Base-by-base conservation (phyloP, 306 rosid genomes). In the Pyrus bretschneideri region DNA sequence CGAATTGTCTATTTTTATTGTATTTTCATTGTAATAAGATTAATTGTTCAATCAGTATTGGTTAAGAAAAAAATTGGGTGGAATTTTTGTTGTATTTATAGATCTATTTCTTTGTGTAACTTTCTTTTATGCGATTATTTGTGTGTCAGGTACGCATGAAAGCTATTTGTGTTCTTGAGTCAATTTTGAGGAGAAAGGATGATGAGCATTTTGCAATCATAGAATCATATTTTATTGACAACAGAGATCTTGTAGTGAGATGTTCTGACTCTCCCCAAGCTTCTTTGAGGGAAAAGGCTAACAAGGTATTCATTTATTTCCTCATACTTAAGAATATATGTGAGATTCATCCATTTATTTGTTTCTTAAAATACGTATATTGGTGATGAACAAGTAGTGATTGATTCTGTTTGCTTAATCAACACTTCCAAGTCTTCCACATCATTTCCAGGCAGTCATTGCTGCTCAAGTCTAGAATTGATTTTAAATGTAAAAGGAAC, bases 221-320 rank as follows among this genome's bases (percentile, higher is more conserved):
- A 67, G 89, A 84, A 82, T 84, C 93, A 55, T 92, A 96, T 83
- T 96, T 91, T 70, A 67, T 85, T 67, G 93, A 92, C 80, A 91
- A 91, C 75, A 89, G 60, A 75, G 97, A 96, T 35, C 86, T 65
- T 22, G 91, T 96, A 66, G 79, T 86, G 75, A 90, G 79, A 81
- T 96, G 99, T 80, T 91, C 97, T 1, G 99, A 91, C 78, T 96
- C 98, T 78, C 99, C 99, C 30, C 99, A 96, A 79, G 89, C 93
- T 66, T 92, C 99, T 72, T 83, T 96, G 74, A 85, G 98, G 84
- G 99, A 96, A 82, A 96, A 88, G 90, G 91, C 98, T 68, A 76
- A 79, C 80, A 96, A 92, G 99, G 99, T 96, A 84, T 58, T 58
- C 45, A 21, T 64, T n/a, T 67, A 65, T 61, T 61, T 67, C 46